Percentiles rank a stretch among this genome's conserved stretches.
These are phyloP conservation scores for Aspergillus sp. DNA, from an alignment of 2,329 filamentous ascomycete species.

Conservation along the genomic window DNA sequence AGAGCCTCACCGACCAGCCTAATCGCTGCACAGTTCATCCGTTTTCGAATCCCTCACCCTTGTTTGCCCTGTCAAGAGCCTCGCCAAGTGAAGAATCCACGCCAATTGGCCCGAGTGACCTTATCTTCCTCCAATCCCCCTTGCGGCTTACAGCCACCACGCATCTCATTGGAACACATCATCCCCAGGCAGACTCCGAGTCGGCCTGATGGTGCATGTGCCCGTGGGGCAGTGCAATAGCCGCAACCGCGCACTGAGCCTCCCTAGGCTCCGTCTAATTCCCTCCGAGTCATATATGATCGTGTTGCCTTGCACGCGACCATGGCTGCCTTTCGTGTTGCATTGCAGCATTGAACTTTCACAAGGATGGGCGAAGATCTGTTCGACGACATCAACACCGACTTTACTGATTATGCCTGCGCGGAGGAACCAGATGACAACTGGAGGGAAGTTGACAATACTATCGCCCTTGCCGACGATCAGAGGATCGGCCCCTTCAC, in stretches of 20 bases:
- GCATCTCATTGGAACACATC: not conserved
- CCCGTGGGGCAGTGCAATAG: not conserved
- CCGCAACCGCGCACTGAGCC: not conserved
- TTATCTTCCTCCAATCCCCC: not conserved
- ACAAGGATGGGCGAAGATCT: not conserved
- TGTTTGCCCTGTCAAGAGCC: not conserved
- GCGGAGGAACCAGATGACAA: not conserved
- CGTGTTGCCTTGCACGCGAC: not conserved
- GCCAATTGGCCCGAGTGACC: not conserved
- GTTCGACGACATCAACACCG: not conserved
- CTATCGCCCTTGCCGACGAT: not conserved
- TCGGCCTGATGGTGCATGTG: not conserved
- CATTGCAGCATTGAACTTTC: not conserved
- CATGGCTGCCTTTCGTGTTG: not conserved
- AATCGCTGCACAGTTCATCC: too few relatives aligned
- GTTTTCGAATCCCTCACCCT: not conserved
- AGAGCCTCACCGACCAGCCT: not conserved
- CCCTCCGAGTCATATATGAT: not conserved
- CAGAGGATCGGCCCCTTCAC: conserved; percentile 3
- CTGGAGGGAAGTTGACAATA: not conserved
- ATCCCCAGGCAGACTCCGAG: not conserved
- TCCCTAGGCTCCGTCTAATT: not conserved
- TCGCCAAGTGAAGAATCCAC: not conserved
- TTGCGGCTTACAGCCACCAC: not conserved
- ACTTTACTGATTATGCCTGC: not conserved